These are phyloP conservation scores for Psilocybe sp. DNA, from an alignment of 768 basidiomycete species.

Conservation along the genomic window DNA sequence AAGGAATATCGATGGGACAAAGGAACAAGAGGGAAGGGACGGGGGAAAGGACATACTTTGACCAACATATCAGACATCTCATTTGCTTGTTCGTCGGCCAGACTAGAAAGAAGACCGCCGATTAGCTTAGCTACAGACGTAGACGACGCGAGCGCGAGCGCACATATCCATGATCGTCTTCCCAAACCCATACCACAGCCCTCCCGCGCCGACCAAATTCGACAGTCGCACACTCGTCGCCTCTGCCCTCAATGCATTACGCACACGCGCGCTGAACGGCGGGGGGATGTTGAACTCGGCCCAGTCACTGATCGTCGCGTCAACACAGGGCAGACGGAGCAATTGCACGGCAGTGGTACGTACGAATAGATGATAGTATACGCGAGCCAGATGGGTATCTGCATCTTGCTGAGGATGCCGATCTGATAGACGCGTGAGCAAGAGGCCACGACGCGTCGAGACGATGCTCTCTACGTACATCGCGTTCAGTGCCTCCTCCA, in stretches of 20 bases:
- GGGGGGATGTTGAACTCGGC: conserved; percentile 84
- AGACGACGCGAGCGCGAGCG: conserved; percentile 15
- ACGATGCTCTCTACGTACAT: conserved; percentile 47
- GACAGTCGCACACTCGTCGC: conserved; percentile 81
- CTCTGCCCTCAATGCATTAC: conserved; percentile 87
- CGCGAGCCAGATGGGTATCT: conserved; percentile 89
- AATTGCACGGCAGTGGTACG: conserved; percentile 11
- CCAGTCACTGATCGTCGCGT: conserved; percentile 61
- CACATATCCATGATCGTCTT: conserved; percentile 83
- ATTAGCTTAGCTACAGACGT: not conserved
- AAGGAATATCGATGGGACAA: no score
- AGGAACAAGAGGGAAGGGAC: not conserved
- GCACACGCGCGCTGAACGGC: conserved; percentile 73
- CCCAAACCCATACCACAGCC: conserved; percentile 92
- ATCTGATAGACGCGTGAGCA: conserved; percentile 48
- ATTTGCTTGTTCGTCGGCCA: conserved; percentile 71
- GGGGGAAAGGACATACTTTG: conserved; percentile 38
- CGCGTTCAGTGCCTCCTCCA: conserved; percentile 79
- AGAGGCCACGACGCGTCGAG: not conserved
- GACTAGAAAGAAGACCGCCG: no score
- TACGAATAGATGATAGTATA: conserved; percentile 84
- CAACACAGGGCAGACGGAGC: not conserved
- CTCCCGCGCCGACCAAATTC: conserved; percentile 81
- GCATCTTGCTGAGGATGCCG: conserved; percentile 68
- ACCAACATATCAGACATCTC: conserved; percentile 72